Base-by-base conservation (phyloP, 129 eudicot species). In the Flaveria bidentis region DNA sequence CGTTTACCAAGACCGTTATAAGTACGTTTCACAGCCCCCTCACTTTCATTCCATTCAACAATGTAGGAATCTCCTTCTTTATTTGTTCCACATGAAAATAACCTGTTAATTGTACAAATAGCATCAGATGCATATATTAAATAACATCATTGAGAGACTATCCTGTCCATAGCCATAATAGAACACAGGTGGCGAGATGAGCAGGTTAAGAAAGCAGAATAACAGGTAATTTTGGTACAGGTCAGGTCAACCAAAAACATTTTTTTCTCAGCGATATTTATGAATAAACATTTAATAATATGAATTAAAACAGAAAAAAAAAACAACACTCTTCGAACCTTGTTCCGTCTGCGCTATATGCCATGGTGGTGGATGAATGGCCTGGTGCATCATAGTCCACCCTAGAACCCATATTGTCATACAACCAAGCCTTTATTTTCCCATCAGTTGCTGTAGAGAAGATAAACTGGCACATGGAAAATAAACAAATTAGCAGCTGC, bases 21-120 rank as follows among this genome's bases (percentile, higher is more conserved):
- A 50, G 93, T 75, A 53, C 89, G 93, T 72, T 82, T 91, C 41
- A 86, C 91, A 26, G 89, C 83, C 82, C 97, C 97, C 85, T 91
- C 97, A 68, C 93, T 88, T 85, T 91, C 97, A 68, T 91, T 91
- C 97, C 97, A 91, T 77, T 91, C 97, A 60, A 91, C 93, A 65
- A 91, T 84, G 74, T 47, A 91, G 20, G 97, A 88, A 26, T 91
- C 93, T 50, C 97, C 97, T 82, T 86, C 96, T 81, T 91, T 91
- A 82, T 88, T 91, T 65, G 89, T 88, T 62, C 97, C 97, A 58
- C 97, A 91, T 50, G 97, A 91, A 86, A 91, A 91, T 76, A 91
- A 85, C 85, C 97, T 91, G 70, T 50, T 55, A 73, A 44, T 15
- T 71, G 74, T 55, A 50, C 63, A 56, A 65, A 44, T 65, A 25